Base-by-base conservation (phyloP, 2,329 filamentous ascomycete species). In the Xylaria arbuscula region DNA sequence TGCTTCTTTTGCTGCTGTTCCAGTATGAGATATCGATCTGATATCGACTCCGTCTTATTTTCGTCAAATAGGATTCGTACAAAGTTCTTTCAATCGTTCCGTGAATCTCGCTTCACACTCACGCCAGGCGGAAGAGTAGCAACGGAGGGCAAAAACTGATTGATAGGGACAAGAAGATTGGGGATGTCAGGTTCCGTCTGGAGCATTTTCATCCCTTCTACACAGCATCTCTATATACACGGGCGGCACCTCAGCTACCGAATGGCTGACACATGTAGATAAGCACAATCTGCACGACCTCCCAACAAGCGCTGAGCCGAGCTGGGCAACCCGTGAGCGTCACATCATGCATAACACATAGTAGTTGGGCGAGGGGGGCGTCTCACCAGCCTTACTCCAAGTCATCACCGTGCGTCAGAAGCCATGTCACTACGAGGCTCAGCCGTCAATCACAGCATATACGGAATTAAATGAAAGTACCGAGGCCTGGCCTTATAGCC, bases 301-400 rank as follows among this genome's bases (percentile, higher is more conserved):
- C 51, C 40, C 45, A 17, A 28, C 42, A 28, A 32, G 55, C 48
- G 22, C 53, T 13, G 48, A 55, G 58, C 53, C 17, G 48, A 55
- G 58, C 48, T 54, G 62, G 59, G 53, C 38, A 11, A 53, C 15
- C 60, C 32, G n/a, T 38, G 10, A 51, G 40, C 17, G 28, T 36
- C 40, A 45, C 57, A 36, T 57, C 53, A 58, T 62, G 63, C 54
- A 42, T 38, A 24, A 15, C 32, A 8, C 62, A 59, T 57, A 8
- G 32, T 47, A 15, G 42, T 22, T 60, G 67, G 67, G 67, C 67
- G 63, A 28, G 34, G 34, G 34, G 45, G 58, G 62, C 47, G 59
- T 38, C 28, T 50, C 15, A n/a, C 24, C 6, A 28, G 40, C 53
- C 38, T 34, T 38, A 11, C 56, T 45, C 56, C 51, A 62, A 34